Conservation (phyloP, 768 basidiomycete species). For the Lenzites betulinus region DNA sequence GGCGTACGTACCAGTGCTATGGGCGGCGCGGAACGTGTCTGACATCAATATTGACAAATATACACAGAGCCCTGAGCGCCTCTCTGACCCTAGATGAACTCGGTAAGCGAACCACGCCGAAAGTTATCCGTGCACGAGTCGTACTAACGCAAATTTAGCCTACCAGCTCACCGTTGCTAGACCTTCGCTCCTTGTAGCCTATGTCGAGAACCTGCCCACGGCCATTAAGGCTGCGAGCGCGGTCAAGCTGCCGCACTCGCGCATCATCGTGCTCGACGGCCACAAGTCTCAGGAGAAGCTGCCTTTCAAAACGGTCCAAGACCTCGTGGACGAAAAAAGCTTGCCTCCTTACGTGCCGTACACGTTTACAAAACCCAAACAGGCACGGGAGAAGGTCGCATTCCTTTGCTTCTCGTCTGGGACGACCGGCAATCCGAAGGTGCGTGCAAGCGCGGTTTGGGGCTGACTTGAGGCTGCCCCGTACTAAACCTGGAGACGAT, state of each 20-base stretch:
- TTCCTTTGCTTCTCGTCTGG: conserved; percentile 25
- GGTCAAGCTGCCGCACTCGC: conserved; percentile 21
- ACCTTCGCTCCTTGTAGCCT: conserved; percentile 26
- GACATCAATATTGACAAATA: no score
- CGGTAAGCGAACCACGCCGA: not conserved
- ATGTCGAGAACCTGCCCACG: conserved; percentile 23
- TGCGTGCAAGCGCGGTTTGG: not conserved
- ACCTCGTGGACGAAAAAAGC: conserved; percentile 3
- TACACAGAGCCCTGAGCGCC: conserved; percentile 6
- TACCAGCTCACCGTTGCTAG: conserved; percentile 32
- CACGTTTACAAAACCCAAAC: conserved; percentile 9
- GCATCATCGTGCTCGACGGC: conserved; percentile 27
- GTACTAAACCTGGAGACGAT: no score
- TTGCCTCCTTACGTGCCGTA: conserved; percentile 1
- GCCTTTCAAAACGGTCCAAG: not conserved
- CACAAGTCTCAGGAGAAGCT: conserved; percentile 2
- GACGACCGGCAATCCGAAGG: conserved; percentile 25
- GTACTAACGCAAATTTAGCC: not conserved
- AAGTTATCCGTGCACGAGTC: no score
- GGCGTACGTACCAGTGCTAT: conserved; percentile 8
- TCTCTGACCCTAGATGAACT: conserved; percentile 12
- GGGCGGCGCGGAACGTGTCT: not conserved
- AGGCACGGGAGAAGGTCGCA: conserved; percentile 19
- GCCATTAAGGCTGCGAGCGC: conserved; percentile 26
- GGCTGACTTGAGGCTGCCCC: no score